Evolutionary conservation across 164 flowering plant genomes (phyloP).

Genomic region (Macadamia tetraphylla): DNA sequence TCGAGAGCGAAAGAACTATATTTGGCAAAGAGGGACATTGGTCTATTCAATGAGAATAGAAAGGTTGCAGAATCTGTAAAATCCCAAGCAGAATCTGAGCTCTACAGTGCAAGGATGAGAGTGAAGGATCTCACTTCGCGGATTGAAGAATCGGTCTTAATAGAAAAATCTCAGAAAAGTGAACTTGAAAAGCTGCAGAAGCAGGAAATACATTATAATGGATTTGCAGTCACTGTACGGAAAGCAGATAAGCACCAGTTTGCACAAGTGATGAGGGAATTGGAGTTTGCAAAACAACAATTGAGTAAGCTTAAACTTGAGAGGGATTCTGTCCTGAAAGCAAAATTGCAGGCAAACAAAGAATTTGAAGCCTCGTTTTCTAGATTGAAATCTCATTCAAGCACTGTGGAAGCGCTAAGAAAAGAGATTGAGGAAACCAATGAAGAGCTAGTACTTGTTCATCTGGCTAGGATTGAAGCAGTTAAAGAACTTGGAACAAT

Average conservation of each 20-base stretch:
- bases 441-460: constrained; percentile 84
- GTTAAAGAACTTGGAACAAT: constrained; percentile 46
- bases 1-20: constrained; percentile 53
- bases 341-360: constrained; percentile 47
- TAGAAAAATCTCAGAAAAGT: constrained; percentile 19
- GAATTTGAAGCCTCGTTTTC: constrained; percentile 30
- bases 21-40: constrained; percentile 39
- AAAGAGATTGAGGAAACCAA: constrained; percentile 62
- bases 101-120: constrained; percentile 34
- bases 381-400: constrained; percentile 25
- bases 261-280: constrained; percentile 50
- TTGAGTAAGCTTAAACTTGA: constrained; percentile 62
- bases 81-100: constrained; percentile 54
- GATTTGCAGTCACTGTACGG: neutral
- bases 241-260: constrained; percentile 19
- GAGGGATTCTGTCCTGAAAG: constrained; percentile 47
- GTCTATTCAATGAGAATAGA: constrained; percentile 32
- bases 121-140: constrained; percentile 41
- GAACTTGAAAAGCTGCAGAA: constrained; percentile 26
- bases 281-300: constrained; percentile 57
- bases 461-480: constrained; percentile 83
- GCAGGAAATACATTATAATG: neutral
- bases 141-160: constrained; percentile 44
- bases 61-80: constrained; percentile 35
- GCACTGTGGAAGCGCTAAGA: constrained; percentile 35